Evolutionary conservation across 179 eudicot genomes (phyloP).

Genomic region (Corrigiola litoralis): DNA sequence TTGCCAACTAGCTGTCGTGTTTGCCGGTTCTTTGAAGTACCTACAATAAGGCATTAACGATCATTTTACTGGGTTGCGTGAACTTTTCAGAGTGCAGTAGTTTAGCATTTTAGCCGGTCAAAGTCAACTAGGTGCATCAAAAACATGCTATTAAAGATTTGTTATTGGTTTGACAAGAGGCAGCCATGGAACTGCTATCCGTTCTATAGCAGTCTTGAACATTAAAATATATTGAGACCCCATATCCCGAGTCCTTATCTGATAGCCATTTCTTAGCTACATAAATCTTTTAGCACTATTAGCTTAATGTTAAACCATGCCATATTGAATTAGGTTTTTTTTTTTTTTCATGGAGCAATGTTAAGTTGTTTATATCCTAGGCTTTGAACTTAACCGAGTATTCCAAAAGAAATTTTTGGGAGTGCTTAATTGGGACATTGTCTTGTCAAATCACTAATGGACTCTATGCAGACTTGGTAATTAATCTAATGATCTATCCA

Average conservation of each 20-base stretch:
- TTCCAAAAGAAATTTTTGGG: background rate
- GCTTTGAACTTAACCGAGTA: background rate
- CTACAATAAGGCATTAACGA: background rate
- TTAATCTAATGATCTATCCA: constrained; percentile 6
- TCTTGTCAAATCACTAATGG: background rate
- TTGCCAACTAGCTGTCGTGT: background rate
- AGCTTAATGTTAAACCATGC: background rate
- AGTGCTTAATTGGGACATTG: background rate
- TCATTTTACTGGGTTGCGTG: background rate
- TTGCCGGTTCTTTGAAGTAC: background rate
- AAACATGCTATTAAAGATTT: background rate
- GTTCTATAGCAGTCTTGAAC: background rate
- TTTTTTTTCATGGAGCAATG: background rate
- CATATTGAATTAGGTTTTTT: too few species aligned
- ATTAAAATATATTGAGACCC: background rate
- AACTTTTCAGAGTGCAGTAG: background rate
- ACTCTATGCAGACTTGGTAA: background rate
- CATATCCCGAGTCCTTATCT: background rate
- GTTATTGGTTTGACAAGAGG: background rate
- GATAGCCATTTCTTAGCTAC: background rate
- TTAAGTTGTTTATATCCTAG: background rate
- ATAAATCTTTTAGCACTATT: background rate
- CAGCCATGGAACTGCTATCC: background rate
- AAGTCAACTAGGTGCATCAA: background rate
- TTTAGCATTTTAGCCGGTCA: background rate